phyloP scores from a whole-genome alignment of 1,139 yeast species.

The Scheffersomyces parashehatae region DNA sequence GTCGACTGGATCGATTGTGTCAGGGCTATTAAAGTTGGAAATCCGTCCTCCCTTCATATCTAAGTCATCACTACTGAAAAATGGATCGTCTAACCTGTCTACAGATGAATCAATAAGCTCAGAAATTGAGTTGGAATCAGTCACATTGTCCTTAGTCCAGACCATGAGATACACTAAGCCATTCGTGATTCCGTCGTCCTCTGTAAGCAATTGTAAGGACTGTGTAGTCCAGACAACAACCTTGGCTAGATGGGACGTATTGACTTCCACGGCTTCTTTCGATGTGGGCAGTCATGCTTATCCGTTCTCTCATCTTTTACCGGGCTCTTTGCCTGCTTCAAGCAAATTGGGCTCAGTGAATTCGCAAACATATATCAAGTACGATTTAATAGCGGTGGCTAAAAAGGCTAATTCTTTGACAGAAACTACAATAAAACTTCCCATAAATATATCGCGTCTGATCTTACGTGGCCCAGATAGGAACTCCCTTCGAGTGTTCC shows the following conservation, averaged over 20 bases:
- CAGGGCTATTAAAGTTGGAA: slow-evolving; percentile 60
- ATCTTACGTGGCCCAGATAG: slow-evolving; percentile 81
- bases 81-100: slow-evolving; percentile 11
- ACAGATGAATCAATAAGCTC: slow-evolving; percentile 2
- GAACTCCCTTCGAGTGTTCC: slow-evolving; percentile 86
- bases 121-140: slow-evolving; percentile 50
- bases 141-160: slow-evolving; percentile 69
- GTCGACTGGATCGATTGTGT: slow-evolving; percentile 81
- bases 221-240: slow-evolving; percentile 59
- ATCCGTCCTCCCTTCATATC: slow-evolving; percentile 8
- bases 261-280: slow-evolving; percentile 56
- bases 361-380: slow-evolving; percentile 59
- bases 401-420: slow-evolving; percentile 20
- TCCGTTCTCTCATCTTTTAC: slow-evolving; percentile 90
- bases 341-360: slow-evolving; percentile 57
- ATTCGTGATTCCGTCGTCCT: slow-evolving; percentile 53
- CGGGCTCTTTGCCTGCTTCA: slow-evolving; percentile 90
- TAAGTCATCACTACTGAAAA: slow-evolving; percentile 3
- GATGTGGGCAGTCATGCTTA: slow-evolving; percentile 75
- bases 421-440: slow-evolving; percentile 53
- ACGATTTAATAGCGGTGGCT: slow-evolving; percentile 68
- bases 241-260: slow-evolving; percentile 87
- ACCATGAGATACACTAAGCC: slow-evolving; percentile 66
- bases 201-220: slow-evolving; percentile 53
- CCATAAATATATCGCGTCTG: slow-evolving; percentile 76